phyloP scores from a whole-genome alignment of 176 grass and related monocot genomes.

The Canna indica region DNA sequence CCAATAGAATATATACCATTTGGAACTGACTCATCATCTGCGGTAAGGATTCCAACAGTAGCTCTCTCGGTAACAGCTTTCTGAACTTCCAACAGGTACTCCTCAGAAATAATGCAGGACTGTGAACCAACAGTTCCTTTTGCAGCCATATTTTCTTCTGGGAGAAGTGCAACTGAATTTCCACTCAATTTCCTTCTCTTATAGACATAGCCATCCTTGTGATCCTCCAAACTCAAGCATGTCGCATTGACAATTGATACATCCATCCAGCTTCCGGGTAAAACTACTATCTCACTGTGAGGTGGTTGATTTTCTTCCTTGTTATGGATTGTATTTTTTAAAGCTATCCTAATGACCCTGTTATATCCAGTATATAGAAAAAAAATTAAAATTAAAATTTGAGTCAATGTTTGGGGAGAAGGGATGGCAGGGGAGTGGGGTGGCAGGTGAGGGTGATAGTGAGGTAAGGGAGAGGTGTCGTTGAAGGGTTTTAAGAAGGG shows the following conservation, averaged over 20 bases:
- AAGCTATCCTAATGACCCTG: conserved; percentile 16
- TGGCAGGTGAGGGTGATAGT: too few relatives aligned
- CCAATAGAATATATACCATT: conserved; percentile 3
- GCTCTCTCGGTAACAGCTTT: neutral
- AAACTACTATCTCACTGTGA: conserved; percentile 16
- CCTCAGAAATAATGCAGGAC: conserved; percentile 17
- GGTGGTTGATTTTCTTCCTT: conserved; percentile 30
- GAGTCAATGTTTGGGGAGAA: too few relatives aligned
- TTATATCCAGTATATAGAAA: conserved; percentile 6
- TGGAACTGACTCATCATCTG: conserved; percentile 13
- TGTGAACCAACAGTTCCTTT: neutral
- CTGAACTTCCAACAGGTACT: conserved; percentile 16
- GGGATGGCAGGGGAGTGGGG: too few relatives aligned
- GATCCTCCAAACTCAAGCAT: neutral
- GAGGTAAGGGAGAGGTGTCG: too few relatives aligned
- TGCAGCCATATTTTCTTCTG: conserved; percentile 16
- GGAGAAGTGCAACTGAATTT: conserved; percentile 27
- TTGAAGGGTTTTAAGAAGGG: too few relatives aligned
- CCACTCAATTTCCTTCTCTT: conserved; percentile 34
- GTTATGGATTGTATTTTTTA: conserved; percentile 20
- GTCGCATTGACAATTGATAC: neutral
- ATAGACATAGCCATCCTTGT: neutral
- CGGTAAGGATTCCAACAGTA: neutral
- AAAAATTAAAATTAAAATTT: too few relatives aligned
- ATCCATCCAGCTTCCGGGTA: conserved; percentile 15